Percentiles rank a stretch among this genome's conserved stretches.
phyloP scores from a whole-genome alignment of 352 stramenopile species.

The Phytophthora hybrid region DNA sequence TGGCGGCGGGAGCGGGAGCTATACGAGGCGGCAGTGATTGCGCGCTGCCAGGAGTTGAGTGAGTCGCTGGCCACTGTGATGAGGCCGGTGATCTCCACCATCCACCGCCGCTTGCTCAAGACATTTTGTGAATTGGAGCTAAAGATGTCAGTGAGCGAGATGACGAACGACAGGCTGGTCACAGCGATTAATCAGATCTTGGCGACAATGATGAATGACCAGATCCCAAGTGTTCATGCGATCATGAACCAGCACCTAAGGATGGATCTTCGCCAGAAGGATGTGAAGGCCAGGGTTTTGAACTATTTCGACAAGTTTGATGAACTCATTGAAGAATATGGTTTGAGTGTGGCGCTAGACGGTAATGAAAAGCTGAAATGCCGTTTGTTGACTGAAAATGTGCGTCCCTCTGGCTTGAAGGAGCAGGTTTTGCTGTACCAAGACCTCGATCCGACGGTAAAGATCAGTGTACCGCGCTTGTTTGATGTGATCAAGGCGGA shows the following conservation, averaged over 20 bases:
- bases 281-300: constrained; percentile 8
- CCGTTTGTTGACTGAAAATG: constrained; percentile 12
- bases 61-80: constrained; percentile 6
- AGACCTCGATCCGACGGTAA: not conserved
- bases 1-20: not conserved
- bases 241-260: constrained; percentile 9
- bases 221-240: constrained; percentile 5
- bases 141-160: not conserved
- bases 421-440: constrained; percentile 1
- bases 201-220: constrained; percentile 8
- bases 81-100: constrained; percentile 3
- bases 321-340: constrained; percentile 17
- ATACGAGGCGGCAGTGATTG: not conserved
- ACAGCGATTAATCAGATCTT: constrained; percentile 14
- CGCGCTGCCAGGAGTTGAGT: constrained; percentile 4
- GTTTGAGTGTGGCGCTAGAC: not conserved
- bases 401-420: not conserved
- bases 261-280: constrained; percentile 11
- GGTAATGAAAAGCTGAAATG: constrained; percentile 16
- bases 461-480: not conserved
- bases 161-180: constrained; percentile 7
- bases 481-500: constrained; percentile 9
- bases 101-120: constrained; percentile 3
- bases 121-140: constrained; percentile 8
- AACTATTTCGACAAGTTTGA: constrained; percentile 17